Percentiles rank a stretch among this genome's conserved stretches.
phyloP scores from a whole-genome alignment of 140 eudicot genomes.

The Stevia rebaudiana region DNA sequence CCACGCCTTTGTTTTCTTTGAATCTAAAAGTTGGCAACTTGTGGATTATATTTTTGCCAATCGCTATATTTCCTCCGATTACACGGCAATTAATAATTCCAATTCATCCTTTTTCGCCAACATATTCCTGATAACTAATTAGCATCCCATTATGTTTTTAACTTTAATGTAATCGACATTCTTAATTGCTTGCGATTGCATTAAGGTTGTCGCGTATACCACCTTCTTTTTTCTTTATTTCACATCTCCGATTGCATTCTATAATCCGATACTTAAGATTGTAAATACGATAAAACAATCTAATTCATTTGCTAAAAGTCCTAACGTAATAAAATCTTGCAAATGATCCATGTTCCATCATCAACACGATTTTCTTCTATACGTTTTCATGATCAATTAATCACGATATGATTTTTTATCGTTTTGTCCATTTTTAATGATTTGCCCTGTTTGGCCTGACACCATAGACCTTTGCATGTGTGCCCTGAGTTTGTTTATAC shows the following conservation, averaged over 20 bases:
- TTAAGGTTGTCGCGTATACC: conserved; percentile 20
- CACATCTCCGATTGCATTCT: background rate
- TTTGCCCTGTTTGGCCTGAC: no score
- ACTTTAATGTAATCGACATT: conserved; percentile 17
- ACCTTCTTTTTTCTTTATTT: background rate
- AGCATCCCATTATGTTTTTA: conserved; percentile 1
- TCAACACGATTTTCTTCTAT: no score
- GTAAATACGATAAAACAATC: no score
- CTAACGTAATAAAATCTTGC: no score
- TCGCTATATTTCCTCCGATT: conserved; percentile 23
- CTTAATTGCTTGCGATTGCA: conserved; percentile 24
- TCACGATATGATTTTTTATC: no score
- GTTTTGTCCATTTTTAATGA: no score
- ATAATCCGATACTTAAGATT: background rate
- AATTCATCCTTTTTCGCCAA: conserved; percentile 7
- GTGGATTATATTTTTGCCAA: conserved; percentile 3
- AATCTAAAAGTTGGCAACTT: conserved; percentile 18
- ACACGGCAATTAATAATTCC: conserved; percentile 13
- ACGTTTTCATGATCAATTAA: no score
- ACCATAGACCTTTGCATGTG: no score
- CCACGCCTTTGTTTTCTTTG: background rate
- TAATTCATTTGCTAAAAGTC: no score
- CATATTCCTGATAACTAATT: conserved; percentile 1
- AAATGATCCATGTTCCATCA: no score
- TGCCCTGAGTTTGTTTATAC: no score